A percentile compares a stretch with the other conserved stretches of the same genome.
Conservation (phyloP, 768 basidiomycete genomes). For the Austroboletus festivus region DNA sequence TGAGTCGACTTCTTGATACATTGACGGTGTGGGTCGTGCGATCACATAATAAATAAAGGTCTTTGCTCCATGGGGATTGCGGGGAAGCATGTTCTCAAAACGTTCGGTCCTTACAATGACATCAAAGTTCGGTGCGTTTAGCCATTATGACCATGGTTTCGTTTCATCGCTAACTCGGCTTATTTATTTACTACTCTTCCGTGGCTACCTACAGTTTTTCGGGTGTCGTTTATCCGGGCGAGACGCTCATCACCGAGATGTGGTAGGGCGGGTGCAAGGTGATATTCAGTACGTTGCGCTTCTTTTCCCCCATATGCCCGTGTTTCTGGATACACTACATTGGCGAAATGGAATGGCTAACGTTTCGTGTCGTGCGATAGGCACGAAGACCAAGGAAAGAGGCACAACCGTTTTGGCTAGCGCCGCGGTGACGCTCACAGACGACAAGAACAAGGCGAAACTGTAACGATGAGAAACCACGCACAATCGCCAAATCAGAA, state of each 20-base stretch:
- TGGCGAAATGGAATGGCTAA: background rate
- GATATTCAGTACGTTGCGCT: constrained; percentile 74
- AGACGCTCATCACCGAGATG: constrained; percentile 95
- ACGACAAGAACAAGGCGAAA: constrained; percentile 52
- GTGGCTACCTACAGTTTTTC: constrained; percentile 55
- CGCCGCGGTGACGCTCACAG: constrained; percentile 74
- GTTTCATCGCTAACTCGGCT: no score
- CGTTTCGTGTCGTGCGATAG: constrained; percentile 36
- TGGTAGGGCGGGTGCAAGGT: constrained; percentile 95
- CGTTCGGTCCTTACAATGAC: constrained; percentile 81
- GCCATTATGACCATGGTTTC: background rate
- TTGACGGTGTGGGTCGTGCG: no score
- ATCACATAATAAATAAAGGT: constrained; percentile 36
- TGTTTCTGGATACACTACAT: no score
- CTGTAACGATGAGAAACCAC: constrained; percentile 35
- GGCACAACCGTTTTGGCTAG: constrained; percentile 66
- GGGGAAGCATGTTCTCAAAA: constrained; percentile 87
- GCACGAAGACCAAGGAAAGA: constrained; percentile 85
- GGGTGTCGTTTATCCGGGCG: constrained; percentile 91
- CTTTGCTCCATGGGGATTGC: constrained; percentile 92
- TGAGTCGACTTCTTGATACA: background rate
- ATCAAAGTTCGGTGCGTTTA: constrained; percentile 93
- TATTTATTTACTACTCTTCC: no score
- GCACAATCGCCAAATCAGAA: no score
- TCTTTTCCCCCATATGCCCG: background rate